Evolutionary conservation across 768 basidiomycete species (phyloP).

Genomic region (Dioszegia hungarica): DNA sequence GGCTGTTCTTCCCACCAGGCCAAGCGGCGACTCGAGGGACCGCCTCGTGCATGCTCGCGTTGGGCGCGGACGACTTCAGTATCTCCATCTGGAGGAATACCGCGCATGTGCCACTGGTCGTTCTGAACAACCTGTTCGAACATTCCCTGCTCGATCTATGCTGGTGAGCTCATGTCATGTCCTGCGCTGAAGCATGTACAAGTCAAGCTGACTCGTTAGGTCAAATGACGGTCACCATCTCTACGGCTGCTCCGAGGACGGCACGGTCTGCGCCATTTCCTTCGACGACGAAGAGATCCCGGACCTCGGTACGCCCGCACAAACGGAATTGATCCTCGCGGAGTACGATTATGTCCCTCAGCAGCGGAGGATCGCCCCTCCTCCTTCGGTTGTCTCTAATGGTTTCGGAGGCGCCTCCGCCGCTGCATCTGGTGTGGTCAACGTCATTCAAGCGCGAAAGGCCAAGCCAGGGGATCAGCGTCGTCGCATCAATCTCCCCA

Average conservation of each 20-base stretch:
- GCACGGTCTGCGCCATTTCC: constrained; percentile 80
- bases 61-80: constrained; percentile 88
- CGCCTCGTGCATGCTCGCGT: constrained; percentile 55
- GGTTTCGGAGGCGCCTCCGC: constrained; percentile 27
- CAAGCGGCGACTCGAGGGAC: constrained; percentile 53
- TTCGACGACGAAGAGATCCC: constrained; percentile 58
- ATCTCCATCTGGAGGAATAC: constrained; percentile 97
- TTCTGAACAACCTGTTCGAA: constrained; percentile 89
- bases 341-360: constrained; percentile 30
- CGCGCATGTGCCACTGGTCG: constrained; percentile 80
- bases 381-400: constrained; percentile 6
- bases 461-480: constrained; percentile 20
- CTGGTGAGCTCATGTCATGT: constrained; percentile 59
- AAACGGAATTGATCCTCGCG: constrained; percentile 46
- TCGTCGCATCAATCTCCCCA: constrained; percentile 14
- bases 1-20: constrained; percentile 80
- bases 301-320: constrained; percentile 50
- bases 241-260: constrained; percentile 93
- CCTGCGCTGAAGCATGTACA: not conserved
- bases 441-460: constrained; percentile 37
- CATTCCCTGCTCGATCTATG: constrained; percentile 90
- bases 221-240: constrained; percentile 86
- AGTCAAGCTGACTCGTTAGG: constrained; percentile 53
- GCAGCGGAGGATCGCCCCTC: constrained; percentile 2
- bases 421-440: constrained; percentile 26